These are phyloP conservation scores for Triadica sebifera DNA, from an alignment of 345 rosid species.

Conservation along the genomic window DNA sequence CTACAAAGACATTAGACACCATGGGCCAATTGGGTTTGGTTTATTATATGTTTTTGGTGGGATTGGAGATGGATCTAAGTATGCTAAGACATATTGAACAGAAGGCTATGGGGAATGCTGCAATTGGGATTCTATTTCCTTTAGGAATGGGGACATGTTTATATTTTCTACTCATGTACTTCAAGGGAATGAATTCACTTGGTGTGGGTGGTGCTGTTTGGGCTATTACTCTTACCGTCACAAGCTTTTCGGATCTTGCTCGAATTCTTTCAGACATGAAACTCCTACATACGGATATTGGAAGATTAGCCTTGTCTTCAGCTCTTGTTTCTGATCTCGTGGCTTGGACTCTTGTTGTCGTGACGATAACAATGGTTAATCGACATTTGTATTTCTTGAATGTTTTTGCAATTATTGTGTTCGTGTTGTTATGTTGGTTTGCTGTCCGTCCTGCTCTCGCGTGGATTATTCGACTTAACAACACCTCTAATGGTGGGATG, in stretches of 20 bases:
- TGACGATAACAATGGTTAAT: slow-evolving; percentile 19
- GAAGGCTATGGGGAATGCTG: slow-evolving; percentile 17
- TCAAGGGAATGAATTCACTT: neutral
- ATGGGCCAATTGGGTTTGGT: slow-evolving; percentile 24
- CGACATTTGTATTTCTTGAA: slow-evolving; percentile 6
- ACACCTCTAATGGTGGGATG: slow-evolving; percentile 25
- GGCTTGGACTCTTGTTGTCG: slow-evolving; percentile 49
- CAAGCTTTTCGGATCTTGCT: slow-evolving; percentile 62
- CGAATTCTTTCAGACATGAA: slow-evolving; percentile 58
- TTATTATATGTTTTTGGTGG: slow-evolving; percentile 36
- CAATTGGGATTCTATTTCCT: slow-evolving; percentile 14
- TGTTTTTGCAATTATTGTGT: slow-evolving; percentile 21
- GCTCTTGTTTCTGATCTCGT: slow-evolving; percentile 44
- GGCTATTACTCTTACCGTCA: slow-evolving; percentile 47
- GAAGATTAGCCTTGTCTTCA: slow-evolving; percentile 47
- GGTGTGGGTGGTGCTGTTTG: slow-evolving; percentile 37
- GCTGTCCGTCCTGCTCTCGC: slow-evolving; percentile 41
- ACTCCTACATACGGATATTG: slow-evolving; percentile 59
- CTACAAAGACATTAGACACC: slow-evolving; percentile 11
- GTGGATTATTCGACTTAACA: slow-evolving; percentile 30
- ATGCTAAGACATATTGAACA: slow-evolving; percentile 7
- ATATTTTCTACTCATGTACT: neutral
- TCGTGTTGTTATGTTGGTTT: slow-evolving; percentile 33
- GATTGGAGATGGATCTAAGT: slow-evolving; percentile 35
- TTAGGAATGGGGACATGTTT: slow-evolving; percentile 6